Base-by-base conservation (phyloP, 257 asterid species). In the Coffea eugenioides region DNA sequence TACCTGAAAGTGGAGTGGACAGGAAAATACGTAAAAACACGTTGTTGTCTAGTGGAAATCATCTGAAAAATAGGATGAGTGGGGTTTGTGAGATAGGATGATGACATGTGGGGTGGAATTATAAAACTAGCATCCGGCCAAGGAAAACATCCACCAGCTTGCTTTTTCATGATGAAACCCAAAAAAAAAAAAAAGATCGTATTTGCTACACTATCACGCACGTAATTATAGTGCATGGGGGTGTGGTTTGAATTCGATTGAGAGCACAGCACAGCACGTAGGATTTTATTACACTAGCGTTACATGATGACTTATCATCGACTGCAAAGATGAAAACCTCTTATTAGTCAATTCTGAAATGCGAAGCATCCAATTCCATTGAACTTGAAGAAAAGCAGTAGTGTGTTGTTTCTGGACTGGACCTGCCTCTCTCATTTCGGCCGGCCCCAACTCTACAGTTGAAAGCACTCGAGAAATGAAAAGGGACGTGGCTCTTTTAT, bases 211-310 rank as follows among this genome's bases (percentile, higher is more conserved):
- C 31, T 31, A 61, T 61, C 69, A 74, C 70, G n/a, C 79, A 75
- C 70, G 70, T 75, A 75, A 75, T 75, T 59, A 59, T 51, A 51
- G 13, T 59, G 79, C 79, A 75, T 75, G 70, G 70, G 39, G 41
- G 20, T 67, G 39, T 9, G 46, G 43, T 27, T 27, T 27, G 27
- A 27, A 27, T 27, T 27, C 27, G 27, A 27, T 27, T 27, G 27
- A 27, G 27, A 27, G 27, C 27, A 27, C 27, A 27, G 27, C 65
- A 64, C 41, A 39, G 41, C 4, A 39, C 41, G 41, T 39, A 39
- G 41, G 41, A 39, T 39, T 39, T 39, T 39, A 39, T 15, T 52
- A 2, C 20, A 57, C 7, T 57, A 56, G 23, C 15, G 18, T 16
- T 56, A 57, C 64, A 57, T 20, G 20, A 57, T 27, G 23, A 18